A percentile compares a stretch with the other conserved stretches of the same genome.
These are phyloP conservation scores for Penicillium polonicum DNA, from an alignment of 2,329 filamentous ascomycete genomes.

Conservation along the genomic window DNA sequence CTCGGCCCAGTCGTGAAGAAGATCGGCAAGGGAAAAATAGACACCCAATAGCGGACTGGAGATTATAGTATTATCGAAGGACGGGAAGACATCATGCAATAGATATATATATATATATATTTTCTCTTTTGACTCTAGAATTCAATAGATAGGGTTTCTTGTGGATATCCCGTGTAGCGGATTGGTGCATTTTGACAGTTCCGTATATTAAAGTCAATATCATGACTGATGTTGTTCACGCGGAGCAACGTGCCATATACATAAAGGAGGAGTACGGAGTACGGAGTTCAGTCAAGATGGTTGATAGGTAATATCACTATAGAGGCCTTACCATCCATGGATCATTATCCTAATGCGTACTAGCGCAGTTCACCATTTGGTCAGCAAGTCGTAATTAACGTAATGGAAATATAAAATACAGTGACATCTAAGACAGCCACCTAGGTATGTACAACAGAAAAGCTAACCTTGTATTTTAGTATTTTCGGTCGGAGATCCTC, in stretches of 20 bases:
- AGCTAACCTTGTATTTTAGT: not conserved
- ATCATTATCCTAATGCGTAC: not conserved
- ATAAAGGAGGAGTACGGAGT: not conserved
- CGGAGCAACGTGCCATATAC: not conserved
- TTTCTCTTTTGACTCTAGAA: not conserved
- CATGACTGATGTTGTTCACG: not conserved
- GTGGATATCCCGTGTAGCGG: not conserved
- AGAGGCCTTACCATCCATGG: not conserved
- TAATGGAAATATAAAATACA: conserved; percentile 1
- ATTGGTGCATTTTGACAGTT: not conserved
- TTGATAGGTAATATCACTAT: not conserved
- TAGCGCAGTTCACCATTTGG: not conserved
- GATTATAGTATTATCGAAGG: not conserved
- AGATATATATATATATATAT: too few relatives aligned
- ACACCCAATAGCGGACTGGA: not conserved
- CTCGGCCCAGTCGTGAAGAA: conserved; percentile 4
- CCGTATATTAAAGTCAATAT: not conserved
- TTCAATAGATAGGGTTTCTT: not conserved
- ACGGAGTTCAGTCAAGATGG: not conserved
- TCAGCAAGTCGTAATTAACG: not conserved
- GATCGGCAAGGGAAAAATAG: not conserved
- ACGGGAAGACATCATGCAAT: not conserved
- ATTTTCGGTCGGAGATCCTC: not conserved
- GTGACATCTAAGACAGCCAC: not conserved
- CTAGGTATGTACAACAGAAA: not conserved